phyloP scores from a whole-genome alignment of 305 asterid genomes.

The Plantago coronopus region DNA sequence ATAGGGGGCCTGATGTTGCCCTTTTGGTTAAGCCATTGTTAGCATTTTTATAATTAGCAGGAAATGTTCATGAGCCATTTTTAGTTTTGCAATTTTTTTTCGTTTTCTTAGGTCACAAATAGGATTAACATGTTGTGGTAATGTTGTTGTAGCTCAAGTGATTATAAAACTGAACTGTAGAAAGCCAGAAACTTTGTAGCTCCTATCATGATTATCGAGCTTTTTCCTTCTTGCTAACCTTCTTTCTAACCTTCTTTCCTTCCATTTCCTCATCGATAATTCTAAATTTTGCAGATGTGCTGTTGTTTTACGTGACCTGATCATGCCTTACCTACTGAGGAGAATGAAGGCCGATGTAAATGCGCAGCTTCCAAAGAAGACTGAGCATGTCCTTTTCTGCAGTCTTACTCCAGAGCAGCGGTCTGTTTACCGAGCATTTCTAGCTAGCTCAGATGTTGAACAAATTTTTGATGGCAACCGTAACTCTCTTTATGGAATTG shows the following conservation, averaged over 20 bases:
- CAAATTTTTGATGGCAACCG: slow-evolving; percentile 81
- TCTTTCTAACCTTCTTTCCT: slow-evolving; percentile 12
- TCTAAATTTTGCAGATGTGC: slow-evolving; percentile 68
- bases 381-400: slow-evolving; percentile 96
- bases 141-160: slow-evolving; percentile 7
- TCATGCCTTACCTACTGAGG: slow-evolving; percentile 97
- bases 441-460: slow-evolving; percentile 96
- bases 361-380: slow-evolving; percentile 86
- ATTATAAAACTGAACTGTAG: slow-evolving; percentile 7
- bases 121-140: slow-evolving; percentile 9
- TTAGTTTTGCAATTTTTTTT: too few relatives aligned
- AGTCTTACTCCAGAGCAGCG: slow-evolving; percentile 84
- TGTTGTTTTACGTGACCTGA: slow-evolving; percentile 87
- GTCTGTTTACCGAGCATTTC: slow-evolving; percentile 88
- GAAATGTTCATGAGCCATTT: slow-evolving; percentile 6
- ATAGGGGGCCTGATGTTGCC: slow-evolving; percentile 11
- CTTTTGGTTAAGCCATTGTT: slow-evolving; percentile 3
- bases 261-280: not conserved
- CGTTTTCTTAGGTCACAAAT: slow-evolving; percentile 7
- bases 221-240: too few relatives aligned
- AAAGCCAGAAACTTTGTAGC: not conserved
- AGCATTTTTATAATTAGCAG: slow-evolving; percentile 2
- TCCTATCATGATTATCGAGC: not conserved
- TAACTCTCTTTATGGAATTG: slow-evolving; percentile 86
- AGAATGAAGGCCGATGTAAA: slow-evolving; percentile 94